phyloP scores from a whole-genome alignment of 805 yeast species.

The Ogataea chonburiensis region DNA sequence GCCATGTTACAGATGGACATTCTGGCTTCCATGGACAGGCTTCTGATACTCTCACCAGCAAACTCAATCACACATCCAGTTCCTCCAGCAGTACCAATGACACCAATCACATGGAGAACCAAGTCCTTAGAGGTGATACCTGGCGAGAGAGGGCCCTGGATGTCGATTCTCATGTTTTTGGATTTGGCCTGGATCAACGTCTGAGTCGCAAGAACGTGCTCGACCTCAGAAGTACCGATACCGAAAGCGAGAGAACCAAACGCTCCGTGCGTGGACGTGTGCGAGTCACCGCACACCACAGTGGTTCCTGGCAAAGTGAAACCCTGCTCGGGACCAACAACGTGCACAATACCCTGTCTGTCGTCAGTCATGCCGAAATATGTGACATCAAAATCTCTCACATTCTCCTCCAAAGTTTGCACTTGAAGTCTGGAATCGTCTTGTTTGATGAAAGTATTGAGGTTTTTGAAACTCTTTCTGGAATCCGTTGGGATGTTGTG shows the following conservation, averaged over 20 bases:
- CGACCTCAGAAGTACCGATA: constrained; percentile 98
- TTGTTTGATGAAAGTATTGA: constrained; percentile 80
- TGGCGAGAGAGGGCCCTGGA: constrained; percentile 78
- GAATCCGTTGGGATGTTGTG: constrained; percentile 96
- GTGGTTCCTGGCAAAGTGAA: constrained; percentile 98
- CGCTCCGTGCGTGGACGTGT: constrained; percentile 98
- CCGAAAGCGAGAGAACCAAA: constrained; percentile 98
- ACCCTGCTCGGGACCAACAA: constrained; percentile 99
- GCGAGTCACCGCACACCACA: constrained; percentile 98
- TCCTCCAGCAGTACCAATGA: constrained; percentile 99
- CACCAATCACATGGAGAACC: constrained; percentile 90
- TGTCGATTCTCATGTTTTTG: constrained; percentile 88
- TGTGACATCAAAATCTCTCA: constrained; percentile 82
- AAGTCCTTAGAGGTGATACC: constrained; percentile 97
- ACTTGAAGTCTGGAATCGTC: constrained; percentile 92
- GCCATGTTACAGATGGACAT: constrained; percentile 99
- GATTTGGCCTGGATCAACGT: constrained; percentile 92
- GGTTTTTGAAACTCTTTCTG: constrained; percentile 71
- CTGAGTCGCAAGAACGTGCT: constrained; percentile 97
- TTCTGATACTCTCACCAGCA: constrained; percentile 92
- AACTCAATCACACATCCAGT: constrained; percentile 96
- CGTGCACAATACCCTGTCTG: constrained; percentile 98
- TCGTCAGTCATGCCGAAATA: constrained; percentile 93
- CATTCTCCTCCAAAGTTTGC: constrained; percentile 88
- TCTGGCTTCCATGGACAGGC: constrained; percentile 92